Evolutionary conservation across 2,329 filamentous ascomycete genomes (phyloP).

Genomic region (Penicillium sp.): DNA sequence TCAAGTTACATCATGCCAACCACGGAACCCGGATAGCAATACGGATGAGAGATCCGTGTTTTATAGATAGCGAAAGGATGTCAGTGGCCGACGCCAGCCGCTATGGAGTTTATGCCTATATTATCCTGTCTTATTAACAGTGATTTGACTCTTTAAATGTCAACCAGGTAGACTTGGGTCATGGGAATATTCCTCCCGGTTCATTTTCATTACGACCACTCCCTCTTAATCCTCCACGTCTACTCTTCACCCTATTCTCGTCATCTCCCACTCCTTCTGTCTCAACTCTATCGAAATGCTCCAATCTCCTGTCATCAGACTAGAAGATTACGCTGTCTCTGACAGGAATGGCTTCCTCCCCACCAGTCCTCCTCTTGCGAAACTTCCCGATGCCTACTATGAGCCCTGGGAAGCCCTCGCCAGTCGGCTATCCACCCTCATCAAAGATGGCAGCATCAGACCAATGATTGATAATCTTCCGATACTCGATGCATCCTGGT

Average conservation of each 20-base stretch:
- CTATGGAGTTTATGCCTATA: not conserved
- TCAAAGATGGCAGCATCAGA: constrained; percentile 73
- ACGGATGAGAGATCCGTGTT: constrained; percentile 21
- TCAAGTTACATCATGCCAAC: not conserved
- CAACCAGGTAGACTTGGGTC: not conserved
- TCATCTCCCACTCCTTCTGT: not conserved
- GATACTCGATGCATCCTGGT: constrained; percentile 71
- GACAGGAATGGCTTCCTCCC: constrained; percentile 76
- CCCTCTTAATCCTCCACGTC: not conserved
- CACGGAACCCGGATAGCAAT: constrained; percentile 10
- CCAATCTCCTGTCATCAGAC: constrained; percentile 32
- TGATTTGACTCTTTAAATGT: not conserved
- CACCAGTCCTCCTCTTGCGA: constrained; percentile 69
- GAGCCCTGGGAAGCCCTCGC: constrained; percentile 83
- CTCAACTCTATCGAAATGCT: constrained; percentile 23
- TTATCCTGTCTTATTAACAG: not conserved
- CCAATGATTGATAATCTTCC: constrained; percentile 75
- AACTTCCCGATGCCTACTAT: constrained; percentile 76
- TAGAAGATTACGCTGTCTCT: constrained; percentile 68
- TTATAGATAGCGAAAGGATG: constrained; percentile 18
- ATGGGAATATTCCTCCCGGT: not conserved
- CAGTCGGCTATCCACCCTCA: constrained; percentile 74
- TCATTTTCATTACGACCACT: not conserved
- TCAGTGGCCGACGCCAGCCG: constrained; percentile 18
- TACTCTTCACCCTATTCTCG: not conserved